phyloP scores from a whole-genome alignment of 768 basidiomycete genomes.

The Hysterangium stoloniferum region DNA sequence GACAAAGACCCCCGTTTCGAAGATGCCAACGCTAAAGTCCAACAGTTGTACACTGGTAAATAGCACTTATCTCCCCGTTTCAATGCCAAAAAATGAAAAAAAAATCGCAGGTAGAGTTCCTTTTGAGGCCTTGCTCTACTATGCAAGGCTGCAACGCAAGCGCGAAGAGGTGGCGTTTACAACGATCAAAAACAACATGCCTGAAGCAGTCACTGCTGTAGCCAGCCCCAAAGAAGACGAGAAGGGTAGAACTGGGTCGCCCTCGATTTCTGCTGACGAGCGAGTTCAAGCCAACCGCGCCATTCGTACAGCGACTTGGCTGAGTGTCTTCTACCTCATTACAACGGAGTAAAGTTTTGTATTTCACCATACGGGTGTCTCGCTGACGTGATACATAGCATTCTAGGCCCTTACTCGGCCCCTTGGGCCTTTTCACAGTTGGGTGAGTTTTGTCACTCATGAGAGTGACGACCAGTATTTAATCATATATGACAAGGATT shows the following conservation, averaged over 20 bases:
- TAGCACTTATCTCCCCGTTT: neutral
- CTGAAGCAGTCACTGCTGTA: neutral
- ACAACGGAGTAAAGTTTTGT: conserved; percentile 34
- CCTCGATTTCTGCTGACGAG: neutral
- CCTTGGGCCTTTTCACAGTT: conserved; percentile 53
- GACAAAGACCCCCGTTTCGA: conserved; percentile 5
- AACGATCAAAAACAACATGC: neutral
- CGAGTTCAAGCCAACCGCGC: conserved; percentile 1
- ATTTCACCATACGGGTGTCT: neutral
- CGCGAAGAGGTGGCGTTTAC: neutral
- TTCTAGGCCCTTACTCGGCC: conserved; percentile 54
- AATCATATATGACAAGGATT: conserved; percentile 33
- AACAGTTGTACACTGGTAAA: neutral
- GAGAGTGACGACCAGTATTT: too few species aligned
- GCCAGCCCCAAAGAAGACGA: conserved; percentile 1
- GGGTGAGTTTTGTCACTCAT: conserved; percentile 2
- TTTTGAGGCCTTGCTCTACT: conserved; percentile 9
- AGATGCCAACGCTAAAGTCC: neutral
- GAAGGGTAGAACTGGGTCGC: neutral
- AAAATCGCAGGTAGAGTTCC: neutral
- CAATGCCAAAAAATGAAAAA: neutral
- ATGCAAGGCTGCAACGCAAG: conserved; percentile 7
- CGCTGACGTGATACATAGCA: conserved; percentile 16
- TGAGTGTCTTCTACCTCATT: conserved; percentile 45
- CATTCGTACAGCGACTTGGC: conserved; percentile 28